Percentiles rank a stretch among this genome's conserved stretches.
Evolutionary conservation across 805 yeast genomes (phyloP).

Genomic region (Sungouiella thailandica): DNA sequence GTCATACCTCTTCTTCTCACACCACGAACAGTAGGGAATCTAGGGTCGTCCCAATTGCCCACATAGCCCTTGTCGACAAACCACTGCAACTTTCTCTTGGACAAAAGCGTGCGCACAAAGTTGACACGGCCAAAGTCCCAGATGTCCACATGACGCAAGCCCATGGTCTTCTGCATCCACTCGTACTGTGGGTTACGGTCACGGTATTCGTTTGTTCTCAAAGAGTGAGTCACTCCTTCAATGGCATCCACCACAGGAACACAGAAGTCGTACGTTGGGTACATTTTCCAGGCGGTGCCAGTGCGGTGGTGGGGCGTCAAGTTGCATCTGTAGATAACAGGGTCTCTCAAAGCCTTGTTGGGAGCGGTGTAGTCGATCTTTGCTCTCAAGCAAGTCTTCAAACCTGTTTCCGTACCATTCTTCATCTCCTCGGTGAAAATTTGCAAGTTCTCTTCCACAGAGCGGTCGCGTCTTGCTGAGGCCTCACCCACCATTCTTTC

Average conservation of each 20-base stretch:
- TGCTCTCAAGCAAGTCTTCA: conserved; percentile 91
- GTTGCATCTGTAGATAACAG: conserved; percentile 96
- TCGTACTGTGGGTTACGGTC: conserved; percentile 98
- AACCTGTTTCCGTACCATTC: conserved; percentile 88
- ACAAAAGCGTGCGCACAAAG: conserved; percentile 90
- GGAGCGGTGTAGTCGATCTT: conserved; percentile 87
- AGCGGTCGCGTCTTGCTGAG: conserved; percentile 85
- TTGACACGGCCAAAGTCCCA: conserved; percentile 99
- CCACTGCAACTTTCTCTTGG: conserved; percentile 99
- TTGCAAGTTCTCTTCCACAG: conserved; percentile 85
- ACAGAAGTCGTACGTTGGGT: conserved; percentile 99
- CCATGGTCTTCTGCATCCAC: conserved; percentile 83
- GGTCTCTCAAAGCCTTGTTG: conserved; percentile 96
- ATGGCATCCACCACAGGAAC: conserved; percentile 92
- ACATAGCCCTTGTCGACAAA: conserved; percentile 90
- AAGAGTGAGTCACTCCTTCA: conserved; percentile 97
- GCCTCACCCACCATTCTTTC: conserved; percentile 98
- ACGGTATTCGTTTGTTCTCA: conserved; percentile 97
- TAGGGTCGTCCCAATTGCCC: conserved; percentile 96
- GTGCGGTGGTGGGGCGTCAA: conserved; percentile 97
- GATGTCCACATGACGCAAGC: conserved; percentile 85
- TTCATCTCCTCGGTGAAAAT: conserved; percentile 90
- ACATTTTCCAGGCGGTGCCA: conserved; percentile 87
- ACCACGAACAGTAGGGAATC: conserved; percentile 99
- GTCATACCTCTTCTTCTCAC: conserved; percentile 99